phyloP scores from a whole-genome alignment of 176 grass and related monocot species.

The Rhynchospora tenuis region DNA sequence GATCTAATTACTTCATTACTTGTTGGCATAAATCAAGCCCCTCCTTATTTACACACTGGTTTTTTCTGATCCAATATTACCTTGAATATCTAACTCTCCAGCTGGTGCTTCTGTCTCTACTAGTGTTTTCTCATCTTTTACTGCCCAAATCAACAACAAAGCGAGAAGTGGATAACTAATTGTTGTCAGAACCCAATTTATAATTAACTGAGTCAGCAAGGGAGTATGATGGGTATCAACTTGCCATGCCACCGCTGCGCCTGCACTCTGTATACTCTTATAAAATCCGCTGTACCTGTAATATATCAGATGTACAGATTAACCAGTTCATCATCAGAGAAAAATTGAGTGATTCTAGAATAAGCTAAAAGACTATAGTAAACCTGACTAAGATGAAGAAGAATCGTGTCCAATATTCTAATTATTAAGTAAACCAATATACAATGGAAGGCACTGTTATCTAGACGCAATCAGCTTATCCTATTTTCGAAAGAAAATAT shows the following conservation, averaged over 20 bases:
- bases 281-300: conserved; percentile 84
- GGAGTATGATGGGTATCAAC: conserved; percentile 32
- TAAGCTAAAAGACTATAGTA: not conserved
- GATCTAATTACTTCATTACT: not conserved
- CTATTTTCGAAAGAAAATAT: not conserved
- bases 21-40: not conserved
- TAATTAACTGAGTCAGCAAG: conserved; percentile 38
- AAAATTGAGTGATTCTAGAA: not conserved
- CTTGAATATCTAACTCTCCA: conserved; percentile 5
- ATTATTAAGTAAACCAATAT: not conserved
- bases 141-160: conserved; percentile 56
- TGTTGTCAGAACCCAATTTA: conserved; percentile 76
- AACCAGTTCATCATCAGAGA: not conserved
- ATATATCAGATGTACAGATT: not conserved
- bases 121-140: conserved; percentile 46
- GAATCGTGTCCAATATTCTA: not conserved
- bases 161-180: conserved; percentile 75
- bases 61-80: not conserved
- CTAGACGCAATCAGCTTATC: not conserved
- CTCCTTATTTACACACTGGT: not conserved
- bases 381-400: not conserved
- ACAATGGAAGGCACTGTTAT: not conserved
- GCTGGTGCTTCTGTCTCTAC: not conserved
- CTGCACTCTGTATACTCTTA: conserved; percentile 87
- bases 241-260: conserved; percentile 85